phyloP scores from a whole-genome alignment of 225 moss, liverwort and hornwort genomes.

The Rhytidiadelphus loreus region DNA sequence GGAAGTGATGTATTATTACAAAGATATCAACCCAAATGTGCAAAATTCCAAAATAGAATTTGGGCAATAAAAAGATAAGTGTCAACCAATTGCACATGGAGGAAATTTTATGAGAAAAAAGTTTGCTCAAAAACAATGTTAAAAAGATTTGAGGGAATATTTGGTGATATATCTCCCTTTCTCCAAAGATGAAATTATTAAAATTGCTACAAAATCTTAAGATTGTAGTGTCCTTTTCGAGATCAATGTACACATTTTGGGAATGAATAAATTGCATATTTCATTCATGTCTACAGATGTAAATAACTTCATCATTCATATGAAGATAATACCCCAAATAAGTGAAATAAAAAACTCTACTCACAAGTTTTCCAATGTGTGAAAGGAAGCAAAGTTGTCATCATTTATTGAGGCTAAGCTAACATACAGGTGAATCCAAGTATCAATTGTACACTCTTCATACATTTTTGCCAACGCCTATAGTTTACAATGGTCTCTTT shows the following conservation, averaged over 20 bases:
- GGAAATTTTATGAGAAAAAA: not conserved
- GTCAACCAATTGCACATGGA: accelerated
- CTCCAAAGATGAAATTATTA: not conserved
- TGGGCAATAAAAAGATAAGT: accelerated
- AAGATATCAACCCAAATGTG: not conserved
- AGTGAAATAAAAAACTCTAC: not conserved
- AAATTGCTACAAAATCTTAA: not conserved
- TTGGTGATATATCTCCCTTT: not conserved
- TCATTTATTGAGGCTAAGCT: not conserved
- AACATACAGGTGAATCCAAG: not conserved
- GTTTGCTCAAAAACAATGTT: not conserved
- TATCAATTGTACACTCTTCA: not conserved
- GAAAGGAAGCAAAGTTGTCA: not conserved
- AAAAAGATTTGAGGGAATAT: accelerated
- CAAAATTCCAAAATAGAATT: not conserved
- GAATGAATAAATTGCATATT: not conserved
- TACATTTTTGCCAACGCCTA: not conserved
- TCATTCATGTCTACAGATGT: not conserved
- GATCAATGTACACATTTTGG: not conserved
- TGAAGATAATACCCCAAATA: not conserved
- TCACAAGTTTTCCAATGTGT: accelerated
- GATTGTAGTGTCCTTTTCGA: accelerated
- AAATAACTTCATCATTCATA: not conserved
- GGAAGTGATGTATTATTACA: not conserved
- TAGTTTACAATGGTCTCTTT: not conserved